These are phyloP conservation scores for Cyclotella sp. DNA, from an alignment of 108 stramenopile species.

Conservation along the genomic window DNA sequence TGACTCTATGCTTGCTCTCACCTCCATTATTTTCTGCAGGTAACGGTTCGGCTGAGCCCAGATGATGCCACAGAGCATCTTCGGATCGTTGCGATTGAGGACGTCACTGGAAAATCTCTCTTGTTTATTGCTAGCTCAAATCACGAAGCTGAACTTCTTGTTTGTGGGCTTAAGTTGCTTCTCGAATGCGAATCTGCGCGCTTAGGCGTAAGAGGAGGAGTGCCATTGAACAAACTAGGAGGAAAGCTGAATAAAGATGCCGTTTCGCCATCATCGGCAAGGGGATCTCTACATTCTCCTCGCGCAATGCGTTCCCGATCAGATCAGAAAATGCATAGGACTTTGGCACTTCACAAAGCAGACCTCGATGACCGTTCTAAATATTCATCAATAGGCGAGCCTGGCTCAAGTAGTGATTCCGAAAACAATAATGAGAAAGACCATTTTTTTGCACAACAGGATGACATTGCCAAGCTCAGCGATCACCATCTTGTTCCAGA, in stretches of 20 bases:
- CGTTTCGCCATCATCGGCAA: constrained; percentile 57
- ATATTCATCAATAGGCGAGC: constrained; percentile 50
- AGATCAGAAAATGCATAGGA: constrained; percentile 16
- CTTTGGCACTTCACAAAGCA: constrained; percentile 15
- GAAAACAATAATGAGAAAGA: constrained; percentile 17
- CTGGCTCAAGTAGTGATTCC: constrained; percentile 46
- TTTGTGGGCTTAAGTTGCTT: constrained; percentile 77
- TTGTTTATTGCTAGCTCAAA: constrained; percentile 74
- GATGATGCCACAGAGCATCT: constrained; percentile 72
- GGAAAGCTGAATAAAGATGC: constrained; percentile 51
- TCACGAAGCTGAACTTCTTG: constrained; percentile 73
- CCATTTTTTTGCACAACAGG: constrained; percentile 1
- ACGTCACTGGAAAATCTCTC: constrained; percentile 63
- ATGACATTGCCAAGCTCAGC: constrained; percentile 15
- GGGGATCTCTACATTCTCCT: constrained; percentile 31
- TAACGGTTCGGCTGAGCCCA: constrained; percentile 54
- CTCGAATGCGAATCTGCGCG: constrained; percentile 82
- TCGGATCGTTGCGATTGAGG: constrained; percentile 72
- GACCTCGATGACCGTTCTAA: constrained; percentile 34
- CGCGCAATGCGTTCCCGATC: not conserved
- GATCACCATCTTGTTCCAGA: constrained; percentile 34
- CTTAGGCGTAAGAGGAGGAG: constrained; percentile 74
- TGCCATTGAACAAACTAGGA: constrained; percentile 49
- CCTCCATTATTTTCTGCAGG: constrained; percentile 15
- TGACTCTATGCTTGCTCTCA: not conserved